Percentiles rank a stretch among this genome's conserved stretches.
Evolutionary conservation across 2,329 filamentous ascomycete species (phyloP).

Genomic region (Xylaria multiplex): DNA sequence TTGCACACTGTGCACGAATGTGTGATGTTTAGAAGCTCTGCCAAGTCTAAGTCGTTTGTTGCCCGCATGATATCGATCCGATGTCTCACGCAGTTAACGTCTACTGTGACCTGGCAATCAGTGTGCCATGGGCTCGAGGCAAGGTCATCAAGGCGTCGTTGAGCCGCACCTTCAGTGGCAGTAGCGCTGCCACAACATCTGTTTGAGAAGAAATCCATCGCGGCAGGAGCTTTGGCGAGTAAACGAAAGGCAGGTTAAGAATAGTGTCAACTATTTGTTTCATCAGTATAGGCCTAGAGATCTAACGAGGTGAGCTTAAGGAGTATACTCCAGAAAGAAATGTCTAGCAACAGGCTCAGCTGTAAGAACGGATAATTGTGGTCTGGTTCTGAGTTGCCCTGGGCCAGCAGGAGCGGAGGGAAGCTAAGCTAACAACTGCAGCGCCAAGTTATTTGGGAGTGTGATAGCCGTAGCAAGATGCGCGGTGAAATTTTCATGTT

Average conservation of each 20-base stretch:
- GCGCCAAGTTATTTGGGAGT: not conserved
- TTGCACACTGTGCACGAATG: conserved; percentile 5
- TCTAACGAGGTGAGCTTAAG: not conserved
- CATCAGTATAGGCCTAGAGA: not conserved
- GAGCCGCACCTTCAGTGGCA: not conserved
- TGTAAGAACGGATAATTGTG: not conserved
- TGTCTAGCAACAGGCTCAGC: not conserved
- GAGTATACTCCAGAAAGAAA: not conserved
- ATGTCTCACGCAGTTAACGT: not conserved
- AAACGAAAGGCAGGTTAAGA: not conserved
- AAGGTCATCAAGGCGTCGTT: not conserved
- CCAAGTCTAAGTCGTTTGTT: not conserved
- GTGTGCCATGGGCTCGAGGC: not conserved
- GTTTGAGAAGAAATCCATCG: not conserved
- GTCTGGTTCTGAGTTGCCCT: not conserved
- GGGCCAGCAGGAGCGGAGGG: not conserved
- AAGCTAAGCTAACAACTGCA: not conserved
- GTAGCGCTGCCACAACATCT: not conserved
- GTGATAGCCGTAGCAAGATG: not conserved
- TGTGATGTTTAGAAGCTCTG: not conserved
- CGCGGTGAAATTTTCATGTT: not conserved
- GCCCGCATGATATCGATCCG: not conserved
- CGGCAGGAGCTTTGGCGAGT: not conserved
- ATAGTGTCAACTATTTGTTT: not conserved
- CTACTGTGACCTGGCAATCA: not conserved